Conservation (phyloP, 192 early-diverging fungal genomes). For the Kappamyces sp. region DNA sequence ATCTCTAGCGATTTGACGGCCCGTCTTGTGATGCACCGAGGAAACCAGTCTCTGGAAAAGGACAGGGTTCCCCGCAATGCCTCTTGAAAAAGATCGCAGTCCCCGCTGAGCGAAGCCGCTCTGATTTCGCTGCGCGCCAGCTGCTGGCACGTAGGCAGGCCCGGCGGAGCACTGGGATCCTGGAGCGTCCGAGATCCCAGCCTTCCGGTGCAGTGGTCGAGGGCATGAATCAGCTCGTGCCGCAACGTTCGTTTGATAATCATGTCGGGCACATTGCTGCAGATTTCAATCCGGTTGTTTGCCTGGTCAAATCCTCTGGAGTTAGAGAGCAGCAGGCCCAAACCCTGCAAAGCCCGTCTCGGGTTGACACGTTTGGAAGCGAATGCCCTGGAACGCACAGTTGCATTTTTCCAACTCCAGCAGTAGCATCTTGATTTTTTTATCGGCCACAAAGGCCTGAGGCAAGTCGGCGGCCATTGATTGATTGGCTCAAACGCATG, state of each 20-base stretch:
- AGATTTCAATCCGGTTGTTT: too few relatives aligned
- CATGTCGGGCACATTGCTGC: not conserved
- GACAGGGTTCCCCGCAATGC: not conserved
- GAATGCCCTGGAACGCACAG: too few relatives aligned
- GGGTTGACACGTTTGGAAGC: too few relatives aligned
- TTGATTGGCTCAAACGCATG: too few relatives aligned
- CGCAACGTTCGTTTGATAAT: slow-evolving; percentile 1
- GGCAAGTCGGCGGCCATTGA: too few relatives aligned
- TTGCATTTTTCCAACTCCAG: not conserved
- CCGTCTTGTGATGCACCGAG: too few relatives aligned
- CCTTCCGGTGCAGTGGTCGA: slow-evolving; percentile 3
- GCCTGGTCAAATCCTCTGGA: too few relatives aligned
- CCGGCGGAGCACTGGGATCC: not conserved
- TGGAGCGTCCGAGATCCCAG: not conserved
- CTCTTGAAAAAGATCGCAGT: slow-evolving; percentile 6
- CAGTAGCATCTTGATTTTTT: slow-evolving; percentile 10
- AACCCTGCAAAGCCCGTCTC: too few relatives aligned
- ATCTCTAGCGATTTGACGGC: too few relatives aligned
- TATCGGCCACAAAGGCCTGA: slow-evolving; percentile 1
- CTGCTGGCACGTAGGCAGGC: not conserved
- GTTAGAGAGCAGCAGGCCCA: too few relatives aligned
- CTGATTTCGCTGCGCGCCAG: slow-evolving; percentile 13
- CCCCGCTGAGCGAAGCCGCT: slow-evolving; percentile 9
- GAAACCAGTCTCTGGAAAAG: too few relatives aligned
- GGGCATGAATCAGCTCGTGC: slow-evolving; percentile 17